Evolutionary conservation across 2,329 filamentous ascomycete species (phyloP).

Genomic region (Coniochaeta ligniaria): DNA sequence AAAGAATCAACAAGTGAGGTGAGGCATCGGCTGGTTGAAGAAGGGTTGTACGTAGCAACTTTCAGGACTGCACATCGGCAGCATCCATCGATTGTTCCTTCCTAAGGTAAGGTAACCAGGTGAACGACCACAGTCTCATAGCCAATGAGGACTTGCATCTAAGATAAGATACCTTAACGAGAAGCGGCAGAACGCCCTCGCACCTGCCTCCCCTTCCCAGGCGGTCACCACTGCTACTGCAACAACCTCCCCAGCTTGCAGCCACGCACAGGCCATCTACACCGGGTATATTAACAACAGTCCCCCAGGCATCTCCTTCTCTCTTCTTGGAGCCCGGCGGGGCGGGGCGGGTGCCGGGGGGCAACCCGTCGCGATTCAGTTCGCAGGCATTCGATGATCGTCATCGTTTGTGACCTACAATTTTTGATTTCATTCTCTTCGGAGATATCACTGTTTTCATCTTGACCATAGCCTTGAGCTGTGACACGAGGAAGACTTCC

Average conservation of each 20-base stretch:
- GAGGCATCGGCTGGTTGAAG: no score
- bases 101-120: no score
- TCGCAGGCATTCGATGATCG: background rate
- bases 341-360: background rate
- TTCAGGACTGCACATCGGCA: no score
- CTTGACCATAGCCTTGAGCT: background rate
- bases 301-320: background rate
- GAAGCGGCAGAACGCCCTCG: background rate
- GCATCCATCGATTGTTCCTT: no score
- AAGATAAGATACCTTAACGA: background rate
- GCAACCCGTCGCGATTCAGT: background rate
- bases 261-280: background rate
- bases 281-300: background rate
- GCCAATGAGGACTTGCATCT: no score
- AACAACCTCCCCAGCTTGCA: background rate
- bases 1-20: no score
- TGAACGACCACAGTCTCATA: no score
- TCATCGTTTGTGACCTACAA: background rate
- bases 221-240: background rate
- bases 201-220: background rate
- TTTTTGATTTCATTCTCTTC: background rate
- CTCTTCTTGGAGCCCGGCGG: background rate
- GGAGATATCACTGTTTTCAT: background rate
- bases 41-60: no score
- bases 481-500: background rate